A percentile compares a stretch with the other conserved stretches of the same genome.
phyloP scores from a whole-genome alignment of 257 asterid species.

The Euphrasia confusa region DNA sequence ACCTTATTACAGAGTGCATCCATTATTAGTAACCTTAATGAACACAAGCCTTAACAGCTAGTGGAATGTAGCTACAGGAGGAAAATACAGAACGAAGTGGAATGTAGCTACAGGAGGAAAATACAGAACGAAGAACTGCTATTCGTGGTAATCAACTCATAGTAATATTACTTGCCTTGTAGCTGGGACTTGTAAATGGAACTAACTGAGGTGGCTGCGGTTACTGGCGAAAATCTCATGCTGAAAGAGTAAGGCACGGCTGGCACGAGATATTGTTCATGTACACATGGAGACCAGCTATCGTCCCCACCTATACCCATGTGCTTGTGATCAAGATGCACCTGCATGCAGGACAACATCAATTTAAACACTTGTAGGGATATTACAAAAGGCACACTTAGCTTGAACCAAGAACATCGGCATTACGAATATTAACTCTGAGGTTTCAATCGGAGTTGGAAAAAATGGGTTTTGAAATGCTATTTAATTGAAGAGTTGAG shows the following conservation, averaged over 20 bases:
- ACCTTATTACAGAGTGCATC: no score
- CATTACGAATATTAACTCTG: no score
- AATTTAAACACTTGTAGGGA: background rate
- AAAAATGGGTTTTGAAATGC: no score
- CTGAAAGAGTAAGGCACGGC: conserved; percentile 66
- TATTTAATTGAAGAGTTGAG: no score
- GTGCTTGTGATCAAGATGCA: conserved; percentile 93
- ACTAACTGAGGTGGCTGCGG: conserved; percentile 42
- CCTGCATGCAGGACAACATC: conserved; percentile 38
- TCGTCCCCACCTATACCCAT: conserved; percentile 98
- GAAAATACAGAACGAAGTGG: no score
- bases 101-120: no score
- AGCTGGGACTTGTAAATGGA: conserved; percentile 54
- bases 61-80: no score
- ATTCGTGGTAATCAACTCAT: background rate
- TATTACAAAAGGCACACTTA: background rate
- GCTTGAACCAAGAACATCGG: no score
- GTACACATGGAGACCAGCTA: conserved; percentile 96
- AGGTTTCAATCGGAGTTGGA: no score
- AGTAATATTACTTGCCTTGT: background rate
- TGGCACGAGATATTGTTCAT: conserved; percentile 70
- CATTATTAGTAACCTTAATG: no score
- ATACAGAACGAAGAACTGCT: no score
- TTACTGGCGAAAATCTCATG: conserved; percentile 58
- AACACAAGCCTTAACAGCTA: no score